Conservation (phyloP, 2,329 filamentous ascomycete genomes). For the Neofusicoccum sp. region DNA sequence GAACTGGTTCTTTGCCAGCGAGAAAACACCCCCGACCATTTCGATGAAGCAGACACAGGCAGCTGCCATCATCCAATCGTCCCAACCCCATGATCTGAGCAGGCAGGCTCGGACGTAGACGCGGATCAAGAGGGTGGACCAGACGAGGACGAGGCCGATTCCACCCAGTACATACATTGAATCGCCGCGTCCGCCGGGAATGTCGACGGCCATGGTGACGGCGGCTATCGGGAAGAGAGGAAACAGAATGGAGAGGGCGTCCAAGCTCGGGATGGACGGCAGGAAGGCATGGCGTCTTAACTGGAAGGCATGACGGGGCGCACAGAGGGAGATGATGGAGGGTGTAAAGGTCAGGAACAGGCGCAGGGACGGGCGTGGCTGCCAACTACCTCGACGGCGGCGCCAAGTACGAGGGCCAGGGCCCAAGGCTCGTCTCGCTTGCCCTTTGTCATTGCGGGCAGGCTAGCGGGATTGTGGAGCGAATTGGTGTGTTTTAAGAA, state of each 20-base stretch:
- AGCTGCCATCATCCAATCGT: slow-evolving; percentile 8
- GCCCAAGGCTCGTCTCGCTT: not conserved
- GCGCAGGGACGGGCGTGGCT: not conserved
- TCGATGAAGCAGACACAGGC: not conserved
- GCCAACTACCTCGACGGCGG: not conserved
- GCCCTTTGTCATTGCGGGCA: not conserved
- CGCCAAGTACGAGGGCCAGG: not conserved
- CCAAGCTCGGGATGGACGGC: not conserved
- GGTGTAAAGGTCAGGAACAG: not conserved
- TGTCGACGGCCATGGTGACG: slow-evolving; percentile 2
- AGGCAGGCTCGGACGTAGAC: not conserved
- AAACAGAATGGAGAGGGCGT: not conserved
- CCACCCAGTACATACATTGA: slow-evolving; percentile 14
- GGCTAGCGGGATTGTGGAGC: not conserved
- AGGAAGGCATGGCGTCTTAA: slow-evolving; percentile 2
- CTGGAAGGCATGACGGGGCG: not conserved
- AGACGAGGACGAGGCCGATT: slow-evolving; percentile 14
- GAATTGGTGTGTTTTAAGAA: not conserved
- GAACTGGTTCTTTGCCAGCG: slow-evolving; percentile 3
- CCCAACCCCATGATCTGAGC: not conserved
- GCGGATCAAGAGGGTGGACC: slow-evolving; percentile 4
- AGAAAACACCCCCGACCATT: slow-evolving; percentile 6
- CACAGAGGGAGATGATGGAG: not conserved
- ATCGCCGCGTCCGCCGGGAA: slow-evolving; percentile 11
- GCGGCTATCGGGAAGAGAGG: not conserved